Evolutionary conservation across 345 rosid genomes (phyloP), one percentile per base, ranked within the genome.

Genomic region (Microcos paniculata): DNA sequence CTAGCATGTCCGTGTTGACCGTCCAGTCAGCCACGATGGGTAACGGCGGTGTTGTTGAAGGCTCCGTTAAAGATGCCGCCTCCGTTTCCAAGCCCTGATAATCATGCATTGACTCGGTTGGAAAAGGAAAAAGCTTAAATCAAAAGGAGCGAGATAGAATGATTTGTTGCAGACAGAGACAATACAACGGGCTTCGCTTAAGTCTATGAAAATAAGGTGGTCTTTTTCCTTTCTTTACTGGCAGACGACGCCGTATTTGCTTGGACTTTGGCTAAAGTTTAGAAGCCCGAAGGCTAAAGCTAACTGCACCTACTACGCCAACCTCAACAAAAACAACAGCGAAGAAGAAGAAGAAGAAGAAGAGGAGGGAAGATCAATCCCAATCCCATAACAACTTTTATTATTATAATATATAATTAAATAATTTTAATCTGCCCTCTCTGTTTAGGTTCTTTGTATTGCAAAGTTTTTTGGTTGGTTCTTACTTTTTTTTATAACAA

Each of bases 1-100:
- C 98, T 1, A 89, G 87, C 83, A 64, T 89, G 82, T 94, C 98
- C 28, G 94, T 80, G 12, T 80, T 89, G 86, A 89, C 97, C 23
- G 87, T 85, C 52, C 98, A 94, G 79, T 91, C 97, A 1, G 88
- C 88, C 59, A 77, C 85, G 2, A 46, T 82, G 71, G 88, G 85
- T 52, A 87, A 85, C 82, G 87, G 81, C 40, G 80, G 69, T 4
- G 51, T 77, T 4, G 51, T 77, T 31, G 85, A 82, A 38, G 80
- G 79, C 19, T 85, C 91, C 62, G 84, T 85, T 35, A 88, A 90
- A 82, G 98, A 92, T 43, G 88, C 87, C 57, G 87, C 90, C 57
- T 88, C 97, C 72, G 85, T 87, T 71, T 82, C 95, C 81, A 87
- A 87, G 82, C 87, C 95, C 38, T 91, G 86, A 87, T 74, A 73